These are phyloP conservation scores for Penicillium manginii DNA, from an alignment of 495 filamentous ascomycete genomes.

Conservation along the genomic window DNA sequence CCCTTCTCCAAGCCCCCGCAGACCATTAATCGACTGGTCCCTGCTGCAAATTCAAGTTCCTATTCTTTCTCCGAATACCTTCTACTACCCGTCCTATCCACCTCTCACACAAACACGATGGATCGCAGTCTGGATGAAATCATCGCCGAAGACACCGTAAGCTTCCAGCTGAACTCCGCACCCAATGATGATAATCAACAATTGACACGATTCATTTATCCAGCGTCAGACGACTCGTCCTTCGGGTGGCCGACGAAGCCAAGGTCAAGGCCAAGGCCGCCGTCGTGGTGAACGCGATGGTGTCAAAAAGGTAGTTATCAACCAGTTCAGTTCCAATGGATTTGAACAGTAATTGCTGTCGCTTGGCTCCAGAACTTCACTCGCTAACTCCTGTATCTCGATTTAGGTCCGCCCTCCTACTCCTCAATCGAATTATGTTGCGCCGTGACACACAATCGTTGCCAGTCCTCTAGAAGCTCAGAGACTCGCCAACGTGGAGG, in stretches of 20 bases:
- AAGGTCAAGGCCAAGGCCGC: slow-evolving; percentile 62
- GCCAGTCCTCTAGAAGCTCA: slow-evolving; percentile 33
- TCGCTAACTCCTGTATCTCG: slow-evolving; percentile 35
- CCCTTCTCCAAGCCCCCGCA: neutral
- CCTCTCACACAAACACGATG: slow-evolving; percentile 49
- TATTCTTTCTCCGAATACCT: slow-evolving; percentile 1
- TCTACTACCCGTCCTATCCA: neutral
- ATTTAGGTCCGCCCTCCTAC: slow-evolving; percentile 49
- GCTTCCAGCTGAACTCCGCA: slow-evolving; percentile 17
- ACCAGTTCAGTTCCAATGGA: neutral
- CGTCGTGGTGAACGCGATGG: slow-evolving; percentile 64
- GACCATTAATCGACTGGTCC: slow-evolving; percentile 8
- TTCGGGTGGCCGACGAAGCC: slow-evolving; percentile 57
- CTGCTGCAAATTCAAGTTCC: slow-evolving; percentile 2
- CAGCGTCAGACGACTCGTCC: slow-evolving; percentile 42
- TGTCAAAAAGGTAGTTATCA: slow-evolving; percentile 73
- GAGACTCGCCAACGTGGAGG: slow-evolving; percentile 36
- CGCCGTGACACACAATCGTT: slow-evolving; percentile 44
- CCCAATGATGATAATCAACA: neutral
- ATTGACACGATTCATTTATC: slow-evolving; percentile 1
- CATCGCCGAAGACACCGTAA: slow-evolving; percentile 79
- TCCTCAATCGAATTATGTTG: slow-evolving; percentile 43
- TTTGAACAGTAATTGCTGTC: slow-evolving; percentile 21
- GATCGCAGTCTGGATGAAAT: slow-evolving; percentile 86
- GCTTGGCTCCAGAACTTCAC: neutral